Evolutionary conservation across 208 protist species (phyloP), one percentile per base, ranked within the genome.

Genomic region (Lotmaria passim): DNA sequence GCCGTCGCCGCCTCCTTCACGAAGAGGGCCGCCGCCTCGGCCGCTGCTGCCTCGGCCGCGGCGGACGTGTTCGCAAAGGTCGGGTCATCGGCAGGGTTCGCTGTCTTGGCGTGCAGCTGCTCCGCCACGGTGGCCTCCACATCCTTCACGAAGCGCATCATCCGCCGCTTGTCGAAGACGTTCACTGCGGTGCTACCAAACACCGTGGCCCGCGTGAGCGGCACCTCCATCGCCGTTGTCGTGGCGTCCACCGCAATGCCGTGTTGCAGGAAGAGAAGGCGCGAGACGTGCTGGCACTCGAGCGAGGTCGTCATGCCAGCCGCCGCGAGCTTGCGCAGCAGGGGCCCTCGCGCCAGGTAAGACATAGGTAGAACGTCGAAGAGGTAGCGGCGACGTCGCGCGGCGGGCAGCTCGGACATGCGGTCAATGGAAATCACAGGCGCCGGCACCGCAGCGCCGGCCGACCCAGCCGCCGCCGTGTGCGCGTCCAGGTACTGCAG

Each of bases 101-200:
- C 82, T 1, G 64, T 78, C 41, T 75, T 82, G 24, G 91, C 88
- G 73, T 96, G 91, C n/a, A 89, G 67, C 39, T 84, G 73, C 79
- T 96, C 91, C 28, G 78, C 91, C 19, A 96, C 60, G 23, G 67
- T 69, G 0, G 87, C 78, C 64, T 91, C 86, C 11, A 93, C 74
- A 62, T 87, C 87, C 69, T 94, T 94, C 30, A 97, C 80, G 57
- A 98, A 96, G 47, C 91, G 85, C 87, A 98, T 97, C 33, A 98
- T 60, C 11, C 92, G 85, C 8, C 92, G 87, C 87, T 98, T 98
- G 59, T 97, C 92, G 19, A 95, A 60, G n/a, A 92, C 76, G 12
- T 50, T 52, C 17, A 98, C 31, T 11, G 78, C 21, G 15, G 51
- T 69, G 44, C 51, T 87, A 17, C 70, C 59, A 69, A 98, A 98